Evolutionary conservation across 768 basidiomycete genomes (phyloP).

Genomic region (Daedaleopsis sinensis): DNA sequence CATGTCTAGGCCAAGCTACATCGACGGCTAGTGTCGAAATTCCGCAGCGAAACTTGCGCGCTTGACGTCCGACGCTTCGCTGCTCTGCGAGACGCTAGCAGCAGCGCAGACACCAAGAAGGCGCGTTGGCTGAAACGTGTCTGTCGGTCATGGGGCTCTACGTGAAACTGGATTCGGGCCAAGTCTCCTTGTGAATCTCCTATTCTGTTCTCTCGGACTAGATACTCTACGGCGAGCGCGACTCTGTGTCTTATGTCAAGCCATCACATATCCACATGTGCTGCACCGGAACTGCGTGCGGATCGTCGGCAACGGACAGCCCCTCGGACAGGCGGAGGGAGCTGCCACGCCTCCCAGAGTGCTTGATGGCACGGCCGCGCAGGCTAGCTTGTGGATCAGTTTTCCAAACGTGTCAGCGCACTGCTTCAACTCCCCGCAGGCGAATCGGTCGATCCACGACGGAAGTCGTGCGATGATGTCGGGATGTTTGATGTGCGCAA

Average conservation of each 20-base stretch:
- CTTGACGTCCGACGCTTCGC: constrained; percentile 46
- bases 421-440: neutral
- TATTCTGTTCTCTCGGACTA: neutral
- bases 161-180: neutral
- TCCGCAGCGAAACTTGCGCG: constrained; percentile 57
- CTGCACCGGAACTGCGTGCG: neutral
- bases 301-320: neutral
- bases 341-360: neutral
- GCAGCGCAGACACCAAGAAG: constrained; percentile 42
- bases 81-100: constrained; percentile 36
- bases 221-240: neutral
- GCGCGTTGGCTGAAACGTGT: constrained; percentile 60
- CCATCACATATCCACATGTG: neutral
- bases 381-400: neutral
- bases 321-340: neutral
- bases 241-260: neutral
- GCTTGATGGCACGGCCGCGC: neutral
- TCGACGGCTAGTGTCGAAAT: constrained; percentile 49
- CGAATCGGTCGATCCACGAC: neutral
- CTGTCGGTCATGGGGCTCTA: constrained; percentile 45
- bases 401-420: neutral
- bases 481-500: neutral
- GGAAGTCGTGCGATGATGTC: neutral
- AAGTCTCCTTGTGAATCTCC: neutral
- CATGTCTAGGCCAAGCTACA: constrained; percentile 40